Conservation (phyloP, 1,284 basidiomycete genomes). For the Tilletia caries region DNA sequence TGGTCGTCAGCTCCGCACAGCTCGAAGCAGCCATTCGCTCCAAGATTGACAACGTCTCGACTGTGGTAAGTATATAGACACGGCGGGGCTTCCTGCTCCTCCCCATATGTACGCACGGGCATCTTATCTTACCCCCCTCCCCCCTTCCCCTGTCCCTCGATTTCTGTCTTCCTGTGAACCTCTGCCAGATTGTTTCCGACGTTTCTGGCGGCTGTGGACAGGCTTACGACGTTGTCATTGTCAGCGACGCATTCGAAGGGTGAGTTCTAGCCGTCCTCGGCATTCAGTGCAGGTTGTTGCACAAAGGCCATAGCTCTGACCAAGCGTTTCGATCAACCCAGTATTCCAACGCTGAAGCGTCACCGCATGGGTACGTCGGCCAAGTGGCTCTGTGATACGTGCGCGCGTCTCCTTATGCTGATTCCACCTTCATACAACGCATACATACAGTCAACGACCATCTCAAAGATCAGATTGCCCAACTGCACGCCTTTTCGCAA, state of each 20-base stretch:
- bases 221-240: slow-evolving; percentile 52
- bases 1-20: slow-evolving; percentile 48
- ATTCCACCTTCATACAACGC: too few relatives aligned
- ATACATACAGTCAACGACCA: slow-evolving; percentile 53
- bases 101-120: too few relatives aligned
- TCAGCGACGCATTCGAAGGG: slow-evolving; percentile 46
- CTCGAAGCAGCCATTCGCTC: slow-evolving; percentile 48
- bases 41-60: slow-evolving; percentile 41
- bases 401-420: background rate
- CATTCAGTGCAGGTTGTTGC: too few relatives aligned
- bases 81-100: background rate
- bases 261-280: too few relatives aligned
- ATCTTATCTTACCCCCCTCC: too few relatives aligned
- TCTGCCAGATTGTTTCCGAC: slow-evolving; percentile 43
- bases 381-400: too few relatives aligned
- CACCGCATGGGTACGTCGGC: slow-evolving; percentile 43
- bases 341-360: slow-evolving; percentile 46
- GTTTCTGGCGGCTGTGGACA: slow-evolving; percentile 52
- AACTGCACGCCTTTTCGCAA: slow-evolving; percentile 56
- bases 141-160: too few relatives aligned
- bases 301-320: too few relatives aligned
- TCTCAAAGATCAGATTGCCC: slow-evolving; percentile 56
- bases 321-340: slow-evolving; percentile 7
- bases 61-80: slow-evolving; percentile 30
- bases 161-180: background rate